Base-by-base conservation (phyloP, 1,284 basidiomycete genomes). In the Coniophora puteana region DNA sequence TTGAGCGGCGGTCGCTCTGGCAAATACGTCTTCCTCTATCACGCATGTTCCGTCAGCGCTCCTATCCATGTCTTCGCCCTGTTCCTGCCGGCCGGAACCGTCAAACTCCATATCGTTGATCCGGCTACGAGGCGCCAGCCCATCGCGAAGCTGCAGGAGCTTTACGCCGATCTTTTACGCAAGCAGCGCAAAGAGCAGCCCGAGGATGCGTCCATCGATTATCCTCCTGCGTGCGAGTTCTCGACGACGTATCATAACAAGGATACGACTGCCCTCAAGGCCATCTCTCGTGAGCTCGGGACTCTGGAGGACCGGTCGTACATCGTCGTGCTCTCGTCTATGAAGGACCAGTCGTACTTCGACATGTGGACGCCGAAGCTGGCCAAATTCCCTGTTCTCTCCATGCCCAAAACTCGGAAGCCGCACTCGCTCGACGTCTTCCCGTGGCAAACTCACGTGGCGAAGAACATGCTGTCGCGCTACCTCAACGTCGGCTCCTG, bases 21-120 rank as follows among this genome's bases (percentile, higher is more conserved):
- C 30, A 89, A 89, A 51, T 89, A 91, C 62, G 74, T 95, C 43
- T 89, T 96, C 67, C 73, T 99, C n/a, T 98, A 93, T 61, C 95
- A 99, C 46, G 83, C 83, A 32, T 85, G 71, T 45, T 77, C 91
- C 10, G 74, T 78, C 27, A 83, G 74, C 40, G 80, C 84, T 6
- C 74, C 79, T 2, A 76, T 96, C 12, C 93, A 99, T 54, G 79
- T 97, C n/a, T 90, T 96, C 54, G 89, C 86, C 1, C 71, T 98
- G 12, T 95, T 99, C 68, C 71, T 84, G 31, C 89, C 89, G 0
- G 69, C 64, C n/a, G 82, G 83, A 0, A 53, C 68, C 6, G 83
- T 86, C 32, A 85, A 85, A 53, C 69, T 98, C 2, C 94, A 95
- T 61, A 69, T 98, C 37, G 93, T 98, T 36, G 95, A 99, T 62